phyloP scores from a whole-genome alignment of 768 basidiomycete genomes.

The Kwoniella newhampshirensis region DNA sequence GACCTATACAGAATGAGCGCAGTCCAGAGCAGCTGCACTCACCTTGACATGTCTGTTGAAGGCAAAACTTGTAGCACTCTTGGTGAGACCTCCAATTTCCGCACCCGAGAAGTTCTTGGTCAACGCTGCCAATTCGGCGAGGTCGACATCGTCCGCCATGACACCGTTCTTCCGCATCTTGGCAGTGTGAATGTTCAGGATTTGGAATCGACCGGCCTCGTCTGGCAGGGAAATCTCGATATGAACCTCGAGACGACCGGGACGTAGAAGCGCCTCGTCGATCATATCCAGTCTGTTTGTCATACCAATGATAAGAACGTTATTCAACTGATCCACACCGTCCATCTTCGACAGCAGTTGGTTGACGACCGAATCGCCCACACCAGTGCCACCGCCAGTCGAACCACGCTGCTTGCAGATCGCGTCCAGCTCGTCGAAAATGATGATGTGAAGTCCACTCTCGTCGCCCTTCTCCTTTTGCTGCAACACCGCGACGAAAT shows the following conservation, averaged over 20 bases:
- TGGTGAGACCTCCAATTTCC: slow-evolving; percentile 91
- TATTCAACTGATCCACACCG: slow-evolving; percentile 97
- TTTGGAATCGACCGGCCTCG: slow-evolving; percentile 86
- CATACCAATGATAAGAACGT: slow-evolving; percentile 99
- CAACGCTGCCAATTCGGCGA: slow-evolving; percentile 71
- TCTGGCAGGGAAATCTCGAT: slow-evolving; percentile 99
- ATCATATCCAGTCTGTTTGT: slow-evolving; percentile 98
- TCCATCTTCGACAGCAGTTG: slow-evolving; percentile 99
- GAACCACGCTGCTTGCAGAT: slow-evolving; percentile 99
- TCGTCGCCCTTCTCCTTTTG: slow-evolving; percentile 98
- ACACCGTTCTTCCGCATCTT: slow-evolving; percentile 92
- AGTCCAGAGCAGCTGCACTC: neutral
- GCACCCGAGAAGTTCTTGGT: slow-evolving; percentile 99
- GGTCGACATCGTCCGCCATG: slow-evolving; percentile 83
- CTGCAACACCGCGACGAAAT: slow-evolving; percentile 54
- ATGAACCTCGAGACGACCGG: slow-evolving; percentile 97
- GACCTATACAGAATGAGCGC: slow-evolving; percentile 57
- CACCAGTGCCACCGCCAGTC: slow-evolving; percentile 84
- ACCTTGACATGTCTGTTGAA: slow-evolving; percentile 96
- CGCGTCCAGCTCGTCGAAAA: slow-evolving; percentile 97
- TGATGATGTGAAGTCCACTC: slow-evolving; percentile 96
- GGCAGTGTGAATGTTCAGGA: slow-evolving; percentile 87
- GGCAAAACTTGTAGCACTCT: slow-evolving; percentile 97
- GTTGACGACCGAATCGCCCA: slow-evolving; percentile 98
- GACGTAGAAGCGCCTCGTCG: slow-evolving; percentile 93